Percentiles rank a stretch among this genome's conserved stretches.
Conservation (phyloP, 2,329 filamentous ascomycete species). For the Aspergillus latus region DNA sequence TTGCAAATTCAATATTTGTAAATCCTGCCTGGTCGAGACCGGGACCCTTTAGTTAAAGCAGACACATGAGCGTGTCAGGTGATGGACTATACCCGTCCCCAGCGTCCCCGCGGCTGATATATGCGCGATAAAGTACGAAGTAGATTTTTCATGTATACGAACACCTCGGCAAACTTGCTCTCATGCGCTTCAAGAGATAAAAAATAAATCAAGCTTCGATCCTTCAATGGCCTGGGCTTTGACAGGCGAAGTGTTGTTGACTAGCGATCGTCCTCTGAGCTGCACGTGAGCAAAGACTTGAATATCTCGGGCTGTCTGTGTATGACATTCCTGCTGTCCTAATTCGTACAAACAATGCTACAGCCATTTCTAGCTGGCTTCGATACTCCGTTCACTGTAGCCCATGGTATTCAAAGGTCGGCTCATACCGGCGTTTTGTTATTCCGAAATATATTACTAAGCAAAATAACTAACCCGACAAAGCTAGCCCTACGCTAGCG, state of each 20-base stretch:
- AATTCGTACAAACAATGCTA: no score
- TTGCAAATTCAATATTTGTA: conserved; percentile 12
- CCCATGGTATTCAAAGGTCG: no score
- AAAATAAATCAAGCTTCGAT: background rate
- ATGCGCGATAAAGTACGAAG: background rate
- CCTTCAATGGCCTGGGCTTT: background rate
- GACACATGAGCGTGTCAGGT: conserved; percentile 4
- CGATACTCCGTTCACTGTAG: no score
- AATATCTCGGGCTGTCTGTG: background rate
- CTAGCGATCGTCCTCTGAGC: background rate
- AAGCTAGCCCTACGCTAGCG: conserved; percentile 6
- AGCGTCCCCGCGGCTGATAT: background rate
- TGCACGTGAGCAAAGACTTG: background rate
- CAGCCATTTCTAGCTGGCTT: no score
- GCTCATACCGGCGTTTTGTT: background rate
- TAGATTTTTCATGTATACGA: background rate
- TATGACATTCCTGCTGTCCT: no score
- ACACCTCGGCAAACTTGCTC: background rate
- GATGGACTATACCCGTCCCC: background rate
- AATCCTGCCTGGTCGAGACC: conserved; percentile 5
- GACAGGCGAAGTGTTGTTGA: background rate
- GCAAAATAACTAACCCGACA: background rate
- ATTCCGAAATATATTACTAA: background rate
- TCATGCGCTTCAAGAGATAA: background rate
- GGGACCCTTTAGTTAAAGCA: background rate